Percentiles rank a stretch among this genome's conserved stretches.
phyloP scores from a whole-genome alignment of 2,329 filamentous ascomycete genomes.

The Pyrenophora tritici-repentis region DNA sequence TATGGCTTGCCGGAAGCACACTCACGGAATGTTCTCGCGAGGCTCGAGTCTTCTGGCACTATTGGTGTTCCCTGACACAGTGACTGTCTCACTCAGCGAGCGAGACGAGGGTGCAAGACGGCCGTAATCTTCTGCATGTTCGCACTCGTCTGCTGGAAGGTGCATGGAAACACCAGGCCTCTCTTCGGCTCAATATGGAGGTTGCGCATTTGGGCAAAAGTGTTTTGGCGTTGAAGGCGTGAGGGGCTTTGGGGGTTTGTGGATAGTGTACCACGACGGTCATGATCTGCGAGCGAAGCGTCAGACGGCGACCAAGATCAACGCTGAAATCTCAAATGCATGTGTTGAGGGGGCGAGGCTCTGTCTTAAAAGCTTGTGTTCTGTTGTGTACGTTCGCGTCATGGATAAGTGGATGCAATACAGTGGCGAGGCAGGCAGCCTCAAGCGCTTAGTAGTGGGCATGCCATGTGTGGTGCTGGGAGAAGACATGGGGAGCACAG shows the following conservation, averaged over 20 bases:
- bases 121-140: not conserved
- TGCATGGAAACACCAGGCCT: not conserved
- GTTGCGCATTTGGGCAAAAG: conserved; percentile 14
- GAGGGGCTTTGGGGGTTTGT: conserved; percentile 2
- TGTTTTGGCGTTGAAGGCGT: conserved; percentile 21
- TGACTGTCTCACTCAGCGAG: conserved; percentile 5
- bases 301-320: conserved; percentile 11
- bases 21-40: conserved; percentile 6
- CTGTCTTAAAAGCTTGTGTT: not conserved
- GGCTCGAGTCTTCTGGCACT: conserved; percentile 2
- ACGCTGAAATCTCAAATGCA: not conserved
- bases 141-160: not conserved
- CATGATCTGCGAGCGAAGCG: conserved; percentile 1
- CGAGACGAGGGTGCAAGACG: not conserved
- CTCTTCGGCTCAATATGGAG: not conserved
- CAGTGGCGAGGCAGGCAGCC: not conserved
- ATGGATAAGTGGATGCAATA: not conserved
- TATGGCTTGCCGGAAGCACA: conserved; percentile 7
- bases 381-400: not conserved
- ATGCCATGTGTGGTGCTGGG: not conserved
- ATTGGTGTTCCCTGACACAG: conserved; percentile 1
- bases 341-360: not conserved
- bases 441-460: not conserved
- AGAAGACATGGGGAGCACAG: not conserved
- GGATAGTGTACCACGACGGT: conserved; percentile 3